Conservation (phyloP, 1,139 yeast species). For the Suhomyces terraborum region DNA sequence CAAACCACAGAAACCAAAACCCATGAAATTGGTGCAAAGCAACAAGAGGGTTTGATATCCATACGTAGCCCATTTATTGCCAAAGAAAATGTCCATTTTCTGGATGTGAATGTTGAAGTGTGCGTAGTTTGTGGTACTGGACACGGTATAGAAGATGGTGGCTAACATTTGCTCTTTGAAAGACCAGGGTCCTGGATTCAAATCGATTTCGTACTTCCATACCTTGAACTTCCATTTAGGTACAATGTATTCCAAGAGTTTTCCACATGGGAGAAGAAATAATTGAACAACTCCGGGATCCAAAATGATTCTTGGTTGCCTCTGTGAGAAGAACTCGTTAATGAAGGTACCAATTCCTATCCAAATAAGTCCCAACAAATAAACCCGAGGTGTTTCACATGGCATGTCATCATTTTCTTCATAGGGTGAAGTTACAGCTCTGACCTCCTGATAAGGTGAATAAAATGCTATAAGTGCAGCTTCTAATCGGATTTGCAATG, state of each 20-base stretch:
- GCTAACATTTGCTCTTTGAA: conserved; percentile 27
- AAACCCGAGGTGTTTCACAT: conserved; percentile 59
- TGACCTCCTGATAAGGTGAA: conserved; percentile 67
- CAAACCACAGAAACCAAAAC: conserved; percentile 27
- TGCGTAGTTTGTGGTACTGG: conserved; percentile 17
- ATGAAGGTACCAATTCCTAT: conserved; percentile 55
- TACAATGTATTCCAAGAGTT: conserved; percentile 23
- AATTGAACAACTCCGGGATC: conserved; percentile 55
- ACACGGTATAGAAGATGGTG: conserved; percentile 22
- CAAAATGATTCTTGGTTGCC: conserved; percentile 53
- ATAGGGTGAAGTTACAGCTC: conserved; percentile 55
- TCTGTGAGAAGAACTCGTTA: conserved; percentile 58
- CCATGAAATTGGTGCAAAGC: conserved; percentile 24
- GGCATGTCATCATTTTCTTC: conserved; percentile 50
- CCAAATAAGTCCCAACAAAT: conserved; percentile 58
- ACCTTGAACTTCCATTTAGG: conserved; percentile 26
- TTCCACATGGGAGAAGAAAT: conserved; percentile 60
- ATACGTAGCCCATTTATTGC: conserved; percentile 20
- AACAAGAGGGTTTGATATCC: conserved; percentile 21
- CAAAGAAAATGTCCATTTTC: conserved; percentile 18
- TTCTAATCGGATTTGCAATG: conserved; percentile 19
- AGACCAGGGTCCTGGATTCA: conserved; percentile 30
- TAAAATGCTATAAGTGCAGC: conserved; percentile 45
- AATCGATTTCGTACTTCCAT: conserved; percentile 20
- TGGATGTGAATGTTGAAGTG: conserved; percentile 21